Evolutionary conservation across 495 filamentous ascomycete species (phyloP), one percentile per base, ranked within the genome.

Genomic region (Aspergillus affinis): DNA sequence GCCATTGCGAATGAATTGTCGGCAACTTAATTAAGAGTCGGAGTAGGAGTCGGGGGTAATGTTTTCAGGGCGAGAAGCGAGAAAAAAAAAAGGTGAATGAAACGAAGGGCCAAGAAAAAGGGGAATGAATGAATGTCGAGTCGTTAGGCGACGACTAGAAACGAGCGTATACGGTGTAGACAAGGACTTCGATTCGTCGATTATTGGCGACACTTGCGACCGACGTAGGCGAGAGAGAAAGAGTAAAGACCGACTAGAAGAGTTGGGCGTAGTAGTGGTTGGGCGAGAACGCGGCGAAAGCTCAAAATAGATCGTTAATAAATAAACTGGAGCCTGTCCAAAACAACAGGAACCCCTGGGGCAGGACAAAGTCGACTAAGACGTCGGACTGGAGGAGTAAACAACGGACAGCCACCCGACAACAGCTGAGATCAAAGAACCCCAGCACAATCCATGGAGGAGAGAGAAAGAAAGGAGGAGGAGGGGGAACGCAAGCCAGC

Each of bases 1-100:
- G 73, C 58, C 76, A 78, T 78, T 45, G 65, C 72, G 62, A 51
- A 48, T 48, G 47, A 44, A 54, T 17, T 18, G 3, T 6, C 17
- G 23, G n/a, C 12, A 8, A 26, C 0, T 45, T 20, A 21, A 41
- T 29, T 19, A 41, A 8, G 45, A 13, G 26, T 49, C n/a, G 19
- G 52, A 8, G 56, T 45, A 5, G 21, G 45, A 26, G 26, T 51
- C 49, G 49, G 6, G 15, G 6, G n/a, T 4, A 27, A 32, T 41
- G 30, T 6, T 52, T 46, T 41, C 36, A 4, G 13, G 36, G 12
- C 36, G 36, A 41, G 5, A 41, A 12, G 21, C 55, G 47, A 21
- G 36, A 45, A 13, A 6, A 6, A 36, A 29, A 30, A 30, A 15
- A 55, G 10, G 29, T 19, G 53, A 46, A n/a, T 8, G 32, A 44